Percentiles rank a stretch among this genome's conserved stretches.
These are phyloP conservation scores for Zygotorulaspora sp. DNA, from an alignment of 805 yeast genomes.

Conservation along the genomic window DNA sequence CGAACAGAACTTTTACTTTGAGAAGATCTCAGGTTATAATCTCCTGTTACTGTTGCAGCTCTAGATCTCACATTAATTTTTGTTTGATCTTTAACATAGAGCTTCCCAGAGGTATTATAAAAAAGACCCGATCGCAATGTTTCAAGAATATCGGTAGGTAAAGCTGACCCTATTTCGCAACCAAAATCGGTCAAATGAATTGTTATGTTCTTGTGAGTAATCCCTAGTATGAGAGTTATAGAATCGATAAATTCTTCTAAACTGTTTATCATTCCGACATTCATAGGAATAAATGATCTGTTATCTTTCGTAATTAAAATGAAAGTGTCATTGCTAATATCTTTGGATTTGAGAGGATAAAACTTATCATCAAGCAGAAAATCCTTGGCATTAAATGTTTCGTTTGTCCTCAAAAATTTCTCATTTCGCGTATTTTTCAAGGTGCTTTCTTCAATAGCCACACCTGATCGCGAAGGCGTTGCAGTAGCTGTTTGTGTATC, in stretches of 20 bases:
- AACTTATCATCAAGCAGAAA: conserved; percentile 36
- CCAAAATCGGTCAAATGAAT: conserved; percentile 69
- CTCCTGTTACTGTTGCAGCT: conserved; percentile 16
- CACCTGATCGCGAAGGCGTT: conserved; percentile 5
- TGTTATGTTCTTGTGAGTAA: conserved; percentile 28
- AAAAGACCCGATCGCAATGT: conserved; percentile 36
- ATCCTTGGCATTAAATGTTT: conserved; percentile 8
- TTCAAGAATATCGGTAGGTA: conserved; percentile 47
- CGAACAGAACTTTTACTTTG: conserved; percentile 29
- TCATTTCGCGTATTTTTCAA: conserved; percentile 1
- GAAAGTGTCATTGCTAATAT: conserved; percentile 24
- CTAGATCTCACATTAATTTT: conserved; percentile 20
- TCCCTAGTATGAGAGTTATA: conserved; percentile 37
- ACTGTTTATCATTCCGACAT: conserved; percentile 33
- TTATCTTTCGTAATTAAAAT: conserved; percentile 67
- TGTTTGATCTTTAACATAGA: conserved; percentile 29
- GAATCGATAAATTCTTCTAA: conserved; percentile 39
- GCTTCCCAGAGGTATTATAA: conserved; percentile 29
- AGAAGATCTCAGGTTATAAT: conserved; percentile 18
- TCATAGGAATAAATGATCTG: conserved; percentile 47
- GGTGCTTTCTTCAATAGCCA: background rate
- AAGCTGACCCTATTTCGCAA: conserved; percentile 50
- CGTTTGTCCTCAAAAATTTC: background rate
- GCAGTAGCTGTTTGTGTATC: conserved; percentile 6
- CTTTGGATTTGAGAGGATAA: conserved; percentile 32